Base-by-base conservation (phyloP, 495 filamentous ascomycete species). In the Podospora pseudoanserina region DNA sequence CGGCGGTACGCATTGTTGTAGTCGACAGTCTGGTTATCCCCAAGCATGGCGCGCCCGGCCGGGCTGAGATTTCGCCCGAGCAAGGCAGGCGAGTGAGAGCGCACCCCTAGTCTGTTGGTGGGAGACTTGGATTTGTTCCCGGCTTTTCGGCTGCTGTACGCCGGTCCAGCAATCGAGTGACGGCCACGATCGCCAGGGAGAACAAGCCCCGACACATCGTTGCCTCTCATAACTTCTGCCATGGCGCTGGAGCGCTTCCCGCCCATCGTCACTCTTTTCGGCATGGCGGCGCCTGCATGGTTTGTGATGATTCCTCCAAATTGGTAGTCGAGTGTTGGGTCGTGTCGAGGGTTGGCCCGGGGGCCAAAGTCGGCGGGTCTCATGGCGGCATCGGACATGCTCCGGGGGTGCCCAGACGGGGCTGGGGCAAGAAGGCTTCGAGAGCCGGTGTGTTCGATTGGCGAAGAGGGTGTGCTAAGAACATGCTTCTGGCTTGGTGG, bases 61-160 rank as follows among this genome's bases (percentile, higher is more conserved):
- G 76, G 76, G 72, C 75, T 79, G 73, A 69, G 74, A 64, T 69
- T 79, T 20, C 79, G 74, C 39, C 69, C 74, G 69, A 84, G 72
- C 63, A 77, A 74, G 27, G 79, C 77, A 20, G 89, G 88, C 23
- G 90, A 92, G 66, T 78, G 81, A 7, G 90, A 90, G 34, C 90
- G 79, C 61, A 84, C 74, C 34, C 81, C 83, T 49, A 84, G 73
- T 13, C 86, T 82, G 55, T 82, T 81, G 30, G 78, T 78, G 30
- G 90, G 87, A 59, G 89, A 89, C 66, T 82, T 86, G 13, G 87
- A 90, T 73, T 91, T 89, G 65, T 84, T 79, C n/a, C 78, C 55
- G 23, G 19, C 30, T 55, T 67, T 65, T 4, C 44, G 82, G 30
- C 79, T 72, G 27, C 83, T 78, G 1, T 83, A 65, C 4, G 68